Base-by-base conservation (phyloP, 306 rosid species). In the Alnus rubra region DNA sequence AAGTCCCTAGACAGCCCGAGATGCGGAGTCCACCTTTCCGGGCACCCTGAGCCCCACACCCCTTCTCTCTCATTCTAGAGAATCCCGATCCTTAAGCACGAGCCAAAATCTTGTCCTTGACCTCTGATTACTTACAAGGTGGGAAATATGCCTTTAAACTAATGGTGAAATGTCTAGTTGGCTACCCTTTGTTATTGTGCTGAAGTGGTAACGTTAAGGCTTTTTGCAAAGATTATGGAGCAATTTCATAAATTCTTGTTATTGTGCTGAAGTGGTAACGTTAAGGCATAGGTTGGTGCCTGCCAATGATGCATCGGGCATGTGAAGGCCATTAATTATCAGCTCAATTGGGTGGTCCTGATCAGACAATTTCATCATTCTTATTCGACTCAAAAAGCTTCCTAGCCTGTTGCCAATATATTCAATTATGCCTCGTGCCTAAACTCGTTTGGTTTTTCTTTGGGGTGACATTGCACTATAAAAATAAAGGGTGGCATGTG, bases 301-400 rank as follows among this genome's bases (percentile, higher is more conserved):
- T 2, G 48, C 71, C 70, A 35, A 7, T 35, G 28, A 15, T 35
- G 28, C 45, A 64, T 35, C 23, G 7, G 11, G 16, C 71, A 65
- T 65, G 71, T 35, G 71, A 65, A 2, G 23, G 28, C 19, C 71
- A 65, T 64, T 35, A 15, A 65, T 64, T 64, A 15, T 64, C 70
- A 15, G 47, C 13, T 37, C 71, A 65, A 37, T 35, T 9, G 13
- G 10, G 37, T 37, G 71, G 71, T 65, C 71, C 71, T 65, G 2
- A 30, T 64, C 35, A 64, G 10, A 5, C 4, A 59, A 59, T 3
- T 59, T 59, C 71, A 65, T 7, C 19, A 14, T 64, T 64, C 10
- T 65, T 65, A 33, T 65, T 65, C 13, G 47, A 15, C 69, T 63
- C 47, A 14, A 63, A 33, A 63, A 42, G 13, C 69, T 33, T 33